These are phyloP conservation scores for Rhododendron williamsianum DNA, from an alignment of 148 eudicot genomes.

Conservation along the genomic window DNA sequence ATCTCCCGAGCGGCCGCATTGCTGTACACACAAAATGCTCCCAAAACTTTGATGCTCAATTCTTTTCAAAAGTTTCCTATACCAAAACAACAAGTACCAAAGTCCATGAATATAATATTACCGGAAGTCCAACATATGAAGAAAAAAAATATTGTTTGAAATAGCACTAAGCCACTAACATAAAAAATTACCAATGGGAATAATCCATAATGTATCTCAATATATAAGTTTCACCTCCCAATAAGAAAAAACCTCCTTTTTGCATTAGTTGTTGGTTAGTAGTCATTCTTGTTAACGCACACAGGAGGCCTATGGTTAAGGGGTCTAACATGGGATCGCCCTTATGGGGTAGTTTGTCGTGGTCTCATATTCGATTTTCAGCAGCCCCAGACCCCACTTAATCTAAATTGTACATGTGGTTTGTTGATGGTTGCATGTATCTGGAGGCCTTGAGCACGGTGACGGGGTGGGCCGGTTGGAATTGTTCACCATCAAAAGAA, in stretches of 20 bases:
- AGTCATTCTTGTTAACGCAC: not conserved
- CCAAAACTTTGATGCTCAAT: conserved; percentile 76
- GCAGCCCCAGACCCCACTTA: no score
- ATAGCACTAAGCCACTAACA: not conserved
- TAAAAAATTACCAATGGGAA: not conserved
- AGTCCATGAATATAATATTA: not conserved
- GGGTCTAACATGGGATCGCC: not conserved
- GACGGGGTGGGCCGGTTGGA: not conserved
- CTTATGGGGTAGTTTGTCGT: not conserved
- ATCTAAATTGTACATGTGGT: not conserved
- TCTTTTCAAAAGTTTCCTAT: conserved; percentile 63
- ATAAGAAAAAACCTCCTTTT: not conserved
- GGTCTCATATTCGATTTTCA: not conserved
- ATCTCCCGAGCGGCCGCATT: conserved; percentile 34
- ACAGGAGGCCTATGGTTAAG: not conserved
- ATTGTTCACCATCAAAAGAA: not conserved
- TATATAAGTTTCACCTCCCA: not conserved
- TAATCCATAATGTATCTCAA: not conserved
- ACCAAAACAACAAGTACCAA: not conserved
- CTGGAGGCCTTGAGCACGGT: not conserved
- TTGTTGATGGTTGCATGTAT: not conserved
- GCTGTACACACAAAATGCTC: conserved; percentile 52
- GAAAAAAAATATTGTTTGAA: not conserved
- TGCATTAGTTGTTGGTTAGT: not conserved
- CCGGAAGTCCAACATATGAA: not conserved